phyloP scores from a whole-genome alignment of 2,329 filamentous ascomycete species.

The Thermomyces lanuginosus region DNA sequence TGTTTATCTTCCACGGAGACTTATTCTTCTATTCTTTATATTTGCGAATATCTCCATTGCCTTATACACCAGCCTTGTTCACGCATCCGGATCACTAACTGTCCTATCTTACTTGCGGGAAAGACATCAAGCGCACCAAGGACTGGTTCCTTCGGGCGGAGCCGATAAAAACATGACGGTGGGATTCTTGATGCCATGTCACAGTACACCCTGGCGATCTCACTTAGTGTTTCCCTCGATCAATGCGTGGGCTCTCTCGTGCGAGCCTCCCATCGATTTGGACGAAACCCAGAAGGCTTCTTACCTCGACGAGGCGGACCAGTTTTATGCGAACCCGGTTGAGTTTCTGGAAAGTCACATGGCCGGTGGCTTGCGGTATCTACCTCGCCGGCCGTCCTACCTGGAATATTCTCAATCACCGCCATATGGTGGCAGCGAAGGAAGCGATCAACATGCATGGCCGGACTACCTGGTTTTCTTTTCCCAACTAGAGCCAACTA shows the following conservation, averaged over 20 bases:
- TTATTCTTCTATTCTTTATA: slow-evolving; percentile 43
- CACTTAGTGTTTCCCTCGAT: slow-evolving; percentile 63
- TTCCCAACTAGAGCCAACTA: slow-evolving; percentile 36
- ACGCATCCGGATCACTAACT: slow-evolving; percentile 64
- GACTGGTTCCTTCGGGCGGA: slow-evolving; percentile 14
- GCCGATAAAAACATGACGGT: slow-evolving; percentile 32
- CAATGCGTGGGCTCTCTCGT: slow-evolving; percentile 68
- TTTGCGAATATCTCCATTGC: slow-evolving; percentile 54
- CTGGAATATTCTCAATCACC: slow-evolving; percentile 1
- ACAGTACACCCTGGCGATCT: slow-evolving; percentile 88
- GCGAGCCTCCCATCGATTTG: slow-evolving; percentile 69
- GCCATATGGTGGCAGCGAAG: slow-evolving; percentile 1
- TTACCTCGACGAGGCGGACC: slow-evolving; percentile 81
- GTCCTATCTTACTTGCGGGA: slow-evolving; percentile 61
- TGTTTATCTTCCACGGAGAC: slow-evolving; percentile 29
- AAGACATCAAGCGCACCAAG: slow-evolving; percentile 48
- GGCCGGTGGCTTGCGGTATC: slow-evolving; percentile 20
- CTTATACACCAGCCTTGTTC: slow-evolving; percentile 55
- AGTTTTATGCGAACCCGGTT: slow-evolving; percentile 58
- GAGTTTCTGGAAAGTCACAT: slow-evolving; percentile 43
- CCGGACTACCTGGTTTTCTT: slow-evolving; percentile 39
- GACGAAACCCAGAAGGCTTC: slow-evolving; percentile 40
- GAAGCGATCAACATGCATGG: slow-evolving; percentile 22
- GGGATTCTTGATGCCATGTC: slow-evolving; percentile 86
- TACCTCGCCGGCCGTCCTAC: slow-evolving; percentile 21